Base-by-base conservation (phyloP, 2,329 filamentous ascomycete species). In the Aspergillus japonicus region DNA sequence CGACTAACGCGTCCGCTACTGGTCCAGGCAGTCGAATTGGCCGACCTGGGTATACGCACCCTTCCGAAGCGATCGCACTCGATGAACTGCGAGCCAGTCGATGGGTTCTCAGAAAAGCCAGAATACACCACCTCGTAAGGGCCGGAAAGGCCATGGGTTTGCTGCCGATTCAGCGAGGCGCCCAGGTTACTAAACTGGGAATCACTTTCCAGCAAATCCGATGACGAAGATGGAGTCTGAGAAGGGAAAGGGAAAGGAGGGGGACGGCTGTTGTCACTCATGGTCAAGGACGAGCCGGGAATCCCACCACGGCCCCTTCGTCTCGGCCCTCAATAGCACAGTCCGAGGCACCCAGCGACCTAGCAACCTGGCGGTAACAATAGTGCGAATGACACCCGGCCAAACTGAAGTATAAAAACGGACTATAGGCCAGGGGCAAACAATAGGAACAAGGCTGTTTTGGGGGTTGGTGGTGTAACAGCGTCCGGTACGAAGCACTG, bases 1-100 rank as follows among this genome's bases (percentile, higher is more conserved):
- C 70, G 72, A 58, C 73, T 73, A 47, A 75, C 72, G 33, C 74
- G 71, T 55, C 71, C 71, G 29, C 66, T 70, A 52, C 55, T 69
- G 47, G 65, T 68, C 62, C 62, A 67, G 54, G 47, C 64, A 59
- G 57, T 65, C 24, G 68, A 47, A 33, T 64, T 66, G 10, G 63
- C 54, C n/a, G 65, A 66, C 35, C 72, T 65, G 12, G 72, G 70
- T 12, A 74, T 74, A 24, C 68, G 57, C 8, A 74, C 71, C 63
- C 73, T 74, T 8, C 57, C 47, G 19, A 63, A 57, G 23, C 62
- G 66, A 26, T 71, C 65, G 11, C 50, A 61, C 47, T 58, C 33
- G 8, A 50, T 57, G 26, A 58, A 39, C 39, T 21, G 49, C 23
- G 62, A 61, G 48, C 57, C 35, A 47, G 55, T 56, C 31, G 63